phyloP scores from a whole-genome alignment of 306 rosid genomes.

The Pyrus betulifolia region DNA sequence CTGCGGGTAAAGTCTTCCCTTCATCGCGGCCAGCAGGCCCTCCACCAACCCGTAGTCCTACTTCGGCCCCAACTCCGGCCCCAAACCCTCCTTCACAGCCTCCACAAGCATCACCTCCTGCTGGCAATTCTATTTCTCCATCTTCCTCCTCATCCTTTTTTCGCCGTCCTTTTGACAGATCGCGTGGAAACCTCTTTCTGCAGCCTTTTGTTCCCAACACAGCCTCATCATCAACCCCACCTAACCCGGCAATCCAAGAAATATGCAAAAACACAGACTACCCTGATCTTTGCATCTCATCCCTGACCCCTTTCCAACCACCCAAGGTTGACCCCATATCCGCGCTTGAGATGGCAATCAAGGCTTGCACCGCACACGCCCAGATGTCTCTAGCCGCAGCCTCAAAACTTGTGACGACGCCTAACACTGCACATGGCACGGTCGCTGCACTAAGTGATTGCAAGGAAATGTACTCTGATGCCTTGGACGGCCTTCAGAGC shows the following conservation, averaged over 20 bases:
- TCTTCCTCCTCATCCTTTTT: background rate
- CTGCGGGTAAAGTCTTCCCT: background rate
- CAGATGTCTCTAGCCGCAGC: background rate
- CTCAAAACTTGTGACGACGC: background rate
- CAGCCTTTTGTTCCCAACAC: background rate
- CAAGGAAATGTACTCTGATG: slow-evolving; percentile 17
- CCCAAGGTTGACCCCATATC: background rate
- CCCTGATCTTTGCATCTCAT: slow-evolving; percentile 17
- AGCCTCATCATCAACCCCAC: background rate
- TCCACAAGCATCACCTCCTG: background rate
- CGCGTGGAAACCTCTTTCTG: background rate
- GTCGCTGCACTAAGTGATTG: slow-evolving; percentile 1
- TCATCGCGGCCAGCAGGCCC: background rate
- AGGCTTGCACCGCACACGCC: slow-evolving; percentile 3
- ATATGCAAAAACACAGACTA: slow-evolving; percentile 20
- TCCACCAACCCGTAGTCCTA: background rate
- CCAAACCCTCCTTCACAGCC: background rate
- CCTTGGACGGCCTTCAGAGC: slow-evolving; percentile 16
- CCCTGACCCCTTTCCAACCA: slow-evolving; percentile 9
- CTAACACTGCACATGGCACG: background rate
- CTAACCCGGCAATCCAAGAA: slow-evolving; percentile 1
- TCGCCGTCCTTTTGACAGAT: background rate
- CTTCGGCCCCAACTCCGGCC: background rate
- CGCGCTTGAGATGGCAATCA: slow-evolving; percentile 4
- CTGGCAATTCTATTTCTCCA: background rate